Percentiles rank a stretch among this genome's conserved stretches.
These are phyloP conservation scores for Lindgomyces ingoldianus DNA, from an alignment of 495 filamentous ascomycete genomes.

Conservation along the genomic window DNA sequence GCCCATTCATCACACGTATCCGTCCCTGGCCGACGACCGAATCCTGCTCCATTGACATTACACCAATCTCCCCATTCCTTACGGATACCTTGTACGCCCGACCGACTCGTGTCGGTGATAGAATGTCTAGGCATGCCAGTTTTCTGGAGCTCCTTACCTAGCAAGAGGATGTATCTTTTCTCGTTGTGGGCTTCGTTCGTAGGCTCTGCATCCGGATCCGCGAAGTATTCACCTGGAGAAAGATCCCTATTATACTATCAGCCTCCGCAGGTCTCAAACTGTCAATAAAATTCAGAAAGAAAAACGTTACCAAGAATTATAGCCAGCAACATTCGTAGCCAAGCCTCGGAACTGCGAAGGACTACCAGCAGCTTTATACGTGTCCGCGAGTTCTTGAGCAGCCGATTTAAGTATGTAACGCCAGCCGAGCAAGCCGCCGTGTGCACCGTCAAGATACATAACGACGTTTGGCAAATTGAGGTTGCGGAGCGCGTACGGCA, in stretches of 20 bases:
- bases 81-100: not conserved
- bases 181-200: slow-evolving; percentile 14
- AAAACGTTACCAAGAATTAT: slow-evolving; percentile 22
- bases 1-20: not conserved
- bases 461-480: slow-evolving; percentile 25
- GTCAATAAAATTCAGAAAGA: no score
- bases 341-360: slow-evolving; percentile 19
- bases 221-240: slow-evolving; percentile 8
- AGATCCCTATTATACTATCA: slow-evolving; percentile 1
- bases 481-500: slow-evolving; percentile 7
- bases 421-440: slow-evolving; percentile 24
- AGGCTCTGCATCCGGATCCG: not conserved
- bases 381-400: not conserved
- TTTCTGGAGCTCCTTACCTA: not conserved
- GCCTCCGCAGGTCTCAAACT: not conserved
- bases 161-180: not conserved
- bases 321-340: slow-evolving; percentile 11
- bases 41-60: slow-evolving; percentile 16
- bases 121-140: slow-evolving; percentile 7
- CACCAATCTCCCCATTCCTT: slow-evolving; percentile 19
- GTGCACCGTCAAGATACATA: slow-evolving; percentile 19
- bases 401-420: not conserved
- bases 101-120: slow-evolving; percentile 13
- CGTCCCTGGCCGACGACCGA: not conserved
- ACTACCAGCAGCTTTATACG: slow-evolving; percentile 7